Conservation (phyloP, 116 monocot species). For the Iris pallida region DNA sequence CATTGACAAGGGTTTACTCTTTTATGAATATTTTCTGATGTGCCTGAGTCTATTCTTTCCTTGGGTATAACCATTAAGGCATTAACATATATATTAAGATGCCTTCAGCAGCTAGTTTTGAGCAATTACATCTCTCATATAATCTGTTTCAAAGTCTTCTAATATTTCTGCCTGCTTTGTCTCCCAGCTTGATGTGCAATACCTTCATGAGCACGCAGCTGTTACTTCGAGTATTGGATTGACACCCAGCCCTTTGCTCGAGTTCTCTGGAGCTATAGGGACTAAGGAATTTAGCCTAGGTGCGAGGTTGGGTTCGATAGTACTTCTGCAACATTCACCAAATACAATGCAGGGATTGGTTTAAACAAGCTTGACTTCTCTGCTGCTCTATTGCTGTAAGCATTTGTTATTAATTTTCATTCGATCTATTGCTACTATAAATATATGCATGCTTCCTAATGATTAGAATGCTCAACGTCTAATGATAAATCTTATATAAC, state of each 20-base stretch:
- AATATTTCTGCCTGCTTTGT: constrained; percentile 4
- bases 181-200: constrained; percentile 59
- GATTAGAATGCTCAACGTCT: not conserved
- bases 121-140: too few species aligned
- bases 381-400: constrained; percentile 58
- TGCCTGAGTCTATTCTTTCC: too few species aligned
- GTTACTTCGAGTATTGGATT: constrained; percentile 51
- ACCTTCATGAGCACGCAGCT: constrained; percentile 39
- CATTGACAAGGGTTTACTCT: too few species aligned
- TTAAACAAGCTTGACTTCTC: constrained; percentile 62
- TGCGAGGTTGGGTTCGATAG: constrained; percentile 69
- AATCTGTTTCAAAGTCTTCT: not conserved
- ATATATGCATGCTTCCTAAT: not conserved
- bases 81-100: too few species aligned
- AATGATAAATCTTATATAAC: too few species aligned
- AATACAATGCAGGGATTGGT: constrained; percentile 62
- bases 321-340: constrained; percentile 58
- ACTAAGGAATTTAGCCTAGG: constrained; percentile 45
- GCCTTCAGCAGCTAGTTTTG: too few species aligned
- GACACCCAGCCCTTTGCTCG: constrained; percentile 52
- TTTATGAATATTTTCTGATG: too few species aligned
- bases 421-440: not conserved
- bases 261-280: constrained; percentile 52
- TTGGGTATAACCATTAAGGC: too few species aligned
- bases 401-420: not conserved